Conservation (phyloP, 2,329 filamentous ascomycete genomes). For the Oidium heveae region DNA sequence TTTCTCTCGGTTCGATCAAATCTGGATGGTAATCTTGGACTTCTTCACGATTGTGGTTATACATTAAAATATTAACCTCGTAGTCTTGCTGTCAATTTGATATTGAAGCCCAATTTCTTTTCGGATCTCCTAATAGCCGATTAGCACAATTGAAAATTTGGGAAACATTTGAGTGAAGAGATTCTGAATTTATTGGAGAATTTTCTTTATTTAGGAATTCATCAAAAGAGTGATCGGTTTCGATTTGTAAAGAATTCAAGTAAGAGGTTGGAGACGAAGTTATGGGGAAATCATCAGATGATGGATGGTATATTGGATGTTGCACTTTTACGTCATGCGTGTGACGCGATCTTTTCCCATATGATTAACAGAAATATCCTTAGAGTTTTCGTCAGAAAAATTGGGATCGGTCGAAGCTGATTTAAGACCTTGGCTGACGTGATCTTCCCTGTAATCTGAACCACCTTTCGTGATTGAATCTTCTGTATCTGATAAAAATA, state of each 20-base stretch:
- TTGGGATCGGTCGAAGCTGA: neutral
- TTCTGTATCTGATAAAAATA: neutral
- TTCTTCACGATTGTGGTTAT: neutral
- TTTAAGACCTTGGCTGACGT: too few species aligned
- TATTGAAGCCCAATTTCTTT: neutral
- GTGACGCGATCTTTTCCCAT: neutral
- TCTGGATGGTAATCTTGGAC: neutral
- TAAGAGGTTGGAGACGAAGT: neutral
- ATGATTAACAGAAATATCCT: neutral
- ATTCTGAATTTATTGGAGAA: neutral
- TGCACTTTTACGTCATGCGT: neutral
- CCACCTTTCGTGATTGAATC: neutral
- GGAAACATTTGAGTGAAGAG: neutral
- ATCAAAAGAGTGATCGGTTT: neutral
- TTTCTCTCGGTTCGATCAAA: neutral
- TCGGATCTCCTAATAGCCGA: neutral
- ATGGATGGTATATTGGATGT: neutral
- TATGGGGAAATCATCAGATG: neutral
- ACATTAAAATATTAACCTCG: neutral
- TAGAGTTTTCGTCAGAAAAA: conserved; percentile 33
- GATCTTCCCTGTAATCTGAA: neutral
- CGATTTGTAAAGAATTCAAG: neutral
- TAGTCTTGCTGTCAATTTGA: neutral
- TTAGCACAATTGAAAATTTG: neutral
- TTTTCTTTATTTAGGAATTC: neutral